A percentile compares a stretch with the other conserved stretches of the same genome.
Conservation (phyloP, 2,329 filamentous ascomycete genomes). For the Coniochaeta sp. region DNA sequence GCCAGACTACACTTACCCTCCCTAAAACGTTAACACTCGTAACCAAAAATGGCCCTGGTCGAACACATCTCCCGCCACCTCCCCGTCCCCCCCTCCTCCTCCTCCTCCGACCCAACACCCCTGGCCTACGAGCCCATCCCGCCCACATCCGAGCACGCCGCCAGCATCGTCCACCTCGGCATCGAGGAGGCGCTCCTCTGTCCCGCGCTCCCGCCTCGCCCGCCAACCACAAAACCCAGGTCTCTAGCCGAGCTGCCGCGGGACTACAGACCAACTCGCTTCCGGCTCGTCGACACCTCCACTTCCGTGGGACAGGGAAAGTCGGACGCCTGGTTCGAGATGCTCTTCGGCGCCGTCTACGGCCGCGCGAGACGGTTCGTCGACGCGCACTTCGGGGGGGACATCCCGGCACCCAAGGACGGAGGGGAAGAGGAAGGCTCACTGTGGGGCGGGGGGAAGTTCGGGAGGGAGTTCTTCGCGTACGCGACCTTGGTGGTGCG, state of each 20-base stretch:
- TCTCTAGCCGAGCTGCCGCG: background rate
- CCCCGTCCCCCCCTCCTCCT: no score
- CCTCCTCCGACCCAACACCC: background rate
- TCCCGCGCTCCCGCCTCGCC: background rate
- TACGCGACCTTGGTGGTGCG: constrained; percentile 24
- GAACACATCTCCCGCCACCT: background rate
- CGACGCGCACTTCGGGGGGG: constrained; percentile 18
- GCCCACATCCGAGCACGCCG: background rate
- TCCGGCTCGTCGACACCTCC: constrained; percentile 13
- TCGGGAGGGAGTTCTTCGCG: constrained; percentile 23
- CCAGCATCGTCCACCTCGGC: constrained; percentile 1
- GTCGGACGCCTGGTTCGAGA: constrained; percentile 17
- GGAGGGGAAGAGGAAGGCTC: background rate
- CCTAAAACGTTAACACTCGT: no score
- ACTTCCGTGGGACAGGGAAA: constrained; percentile 8
- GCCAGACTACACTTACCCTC: no score
- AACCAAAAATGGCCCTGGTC: background rate
- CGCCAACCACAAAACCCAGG: background rate
- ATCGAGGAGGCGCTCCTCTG: constrained; percentile 5
- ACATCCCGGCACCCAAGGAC: background rate
- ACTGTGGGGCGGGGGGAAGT: background rate
- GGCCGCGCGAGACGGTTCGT: constrained; percentile 14
- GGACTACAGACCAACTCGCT: constrained; percentile 10
- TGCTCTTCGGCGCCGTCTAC: constrained; percentile 20
- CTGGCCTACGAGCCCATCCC: background rate